Evolutionary conservation across 495 filamentous ascomycete species (phyloP).

Genomic region (Aspergillus campestris): DNA sequence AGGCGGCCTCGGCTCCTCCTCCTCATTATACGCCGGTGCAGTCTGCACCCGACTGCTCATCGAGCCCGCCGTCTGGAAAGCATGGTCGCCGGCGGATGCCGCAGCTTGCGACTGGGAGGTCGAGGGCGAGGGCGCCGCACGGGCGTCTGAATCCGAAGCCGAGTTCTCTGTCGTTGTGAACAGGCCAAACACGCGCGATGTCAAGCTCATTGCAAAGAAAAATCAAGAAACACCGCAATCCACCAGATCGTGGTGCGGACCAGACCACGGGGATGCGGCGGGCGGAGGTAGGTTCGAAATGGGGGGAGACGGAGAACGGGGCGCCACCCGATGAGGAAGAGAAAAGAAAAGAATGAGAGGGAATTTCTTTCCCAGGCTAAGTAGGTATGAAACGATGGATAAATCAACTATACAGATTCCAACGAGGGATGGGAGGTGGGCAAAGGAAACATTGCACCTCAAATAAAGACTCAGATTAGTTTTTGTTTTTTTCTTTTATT

Average conservation of each 20-base stretch:
- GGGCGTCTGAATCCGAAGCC: conserved; percentile 12
- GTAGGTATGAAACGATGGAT: conserved; percentile 13
- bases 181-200: conserved; percentile 36
- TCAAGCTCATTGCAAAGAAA: conserved; percentile 37
- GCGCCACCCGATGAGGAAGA: conserved; percentile 5
- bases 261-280: conserved; percentile 23
- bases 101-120: conserved; percentile 2
- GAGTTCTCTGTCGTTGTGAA: conserved; percentile 32
- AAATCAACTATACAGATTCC: conserved; percentile 9
- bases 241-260: conserved; percentile 26
- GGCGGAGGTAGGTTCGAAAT: conserved; percentile 1
- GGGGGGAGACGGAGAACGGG: conserved; percentile 4
- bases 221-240: conserved; percentile 18
- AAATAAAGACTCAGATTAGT: too few relatives aligned
- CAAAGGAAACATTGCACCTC: conserved; percentile 9
- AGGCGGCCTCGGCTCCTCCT: conserved; percentile 49
- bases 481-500: too few relatives aligned
- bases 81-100: conserved; percentile 8
- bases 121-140: too few relatives aligned
- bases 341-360: conserved; percentile 6
- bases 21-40: conserved; percentile 18
- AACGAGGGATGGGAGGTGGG: conserved; percentile 12
- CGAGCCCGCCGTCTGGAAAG: conserved; percentile 3
- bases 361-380: conserved; percentile 12
- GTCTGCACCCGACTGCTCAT: conserved; percentile 14